phyloP scores from a whole-genome alignment of 1,284 basidiomycete species.

The Stygiomarasmius scandens region DNA sequence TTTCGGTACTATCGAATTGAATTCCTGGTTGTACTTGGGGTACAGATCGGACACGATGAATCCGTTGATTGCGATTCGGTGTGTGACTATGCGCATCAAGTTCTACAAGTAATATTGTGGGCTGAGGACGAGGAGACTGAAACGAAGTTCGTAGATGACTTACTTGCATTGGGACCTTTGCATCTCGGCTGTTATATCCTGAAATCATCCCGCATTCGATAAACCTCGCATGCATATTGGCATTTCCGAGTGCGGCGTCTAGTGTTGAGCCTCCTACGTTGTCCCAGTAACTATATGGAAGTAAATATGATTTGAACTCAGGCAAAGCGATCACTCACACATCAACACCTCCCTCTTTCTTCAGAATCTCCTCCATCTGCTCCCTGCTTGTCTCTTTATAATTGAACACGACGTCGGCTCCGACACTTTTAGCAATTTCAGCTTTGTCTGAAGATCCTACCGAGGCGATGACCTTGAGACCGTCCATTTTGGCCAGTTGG shows the following conservation, averaged over 20 bases:
- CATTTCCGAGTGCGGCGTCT: conserved; percentile 51
- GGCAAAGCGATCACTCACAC: conserved; percentile 35
- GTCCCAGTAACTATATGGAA: conserved; percentile 41
- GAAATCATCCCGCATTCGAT: conserved; percentile 14
- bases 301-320: background rate
- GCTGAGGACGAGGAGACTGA: background rate
- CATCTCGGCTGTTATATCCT: conserved; percentile 33
- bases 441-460: conserved; percentile 66
- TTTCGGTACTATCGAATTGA: conserved; percentile 50
- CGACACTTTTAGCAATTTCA: conserved; percentile 52
- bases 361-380: conserved; percentile 52
- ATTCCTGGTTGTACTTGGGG: conserved; percentile 33
- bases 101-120: conserved; percentile 25
- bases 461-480: conserved; percentile 64
- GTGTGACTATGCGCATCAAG: conserved; percentile 43
- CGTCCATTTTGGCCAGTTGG: conserved; percentile 55
- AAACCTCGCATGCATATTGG: background rate
- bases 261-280: conserved; percentile 71
- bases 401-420: conserved; percentile 74
- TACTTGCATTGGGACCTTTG: conserved; percentile 33
- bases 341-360: conserved; percentile 59
- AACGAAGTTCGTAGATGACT: background rate
- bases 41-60: conserved; percentile 49
- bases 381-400: conserved; percentile 59
- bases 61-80: conserved; percentile 54